Evolutionary conservation across 2,329 filamentous ascomycete genomes (phyloP).

Genomic region (Sporothrix sp.): DNA sequence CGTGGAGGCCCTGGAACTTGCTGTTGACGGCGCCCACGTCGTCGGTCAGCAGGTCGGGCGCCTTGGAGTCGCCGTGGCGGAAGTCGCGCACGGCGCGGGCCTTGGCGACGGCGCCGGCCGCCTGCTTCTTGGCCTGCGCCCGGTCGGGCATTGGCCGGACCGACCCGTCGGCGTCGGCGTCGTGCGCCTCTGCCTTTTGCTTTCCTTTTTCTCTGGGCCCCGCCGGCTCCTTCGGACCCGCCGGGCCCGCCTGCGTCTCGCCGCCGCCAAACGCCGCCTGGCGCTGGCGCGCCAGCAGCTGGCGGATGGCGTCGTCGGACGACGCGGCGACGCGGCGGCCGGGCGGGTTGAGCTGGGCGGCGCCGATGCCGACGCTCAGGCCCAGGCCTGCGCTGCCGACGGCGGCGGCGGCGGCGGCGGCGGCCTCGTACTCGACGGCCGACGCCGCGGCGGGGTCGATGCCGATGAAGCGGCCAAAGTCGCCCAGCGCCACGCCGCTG

Average conservation of each 20-base stretch:
- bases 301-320: no score
- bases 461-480: constrained; percentile 17
- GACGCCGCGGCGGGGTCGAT: constrained; percentile 13
- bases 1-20: background rate
- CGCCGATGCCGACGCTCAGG: background rate
- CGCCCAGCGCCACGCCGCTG: constrained; percentile 10
- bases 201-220: background rate
- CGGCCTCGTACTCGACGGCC: background rate
- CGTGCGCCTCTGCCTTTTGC: background rate
- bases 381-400: background rate
- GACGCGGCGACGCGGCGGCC: background rate
- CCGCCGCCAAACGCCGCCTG: background rate
- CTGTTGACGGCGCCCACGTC: background rate
- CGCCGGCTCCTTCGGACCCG: no score
- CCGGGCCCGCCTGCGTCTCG: no score
- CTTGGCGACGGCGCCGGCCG: background rate
- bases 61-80: constrained; percentile 18
- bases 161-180: background rate
- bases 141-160: no score
- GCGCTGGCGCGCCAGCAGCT: background rate
- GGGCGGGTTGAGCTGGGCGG: background rate
- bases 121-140: background rate
- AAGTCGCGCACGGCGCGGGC: constrained; percentile 13
- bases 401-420: background rate
- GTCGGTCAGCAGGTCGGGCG: constrained; percentile 18